phyloP scores from a whole-genome alignment of 2,329 filamentous ascomycete species.

The Calonectria pauciramosa region DNA sequence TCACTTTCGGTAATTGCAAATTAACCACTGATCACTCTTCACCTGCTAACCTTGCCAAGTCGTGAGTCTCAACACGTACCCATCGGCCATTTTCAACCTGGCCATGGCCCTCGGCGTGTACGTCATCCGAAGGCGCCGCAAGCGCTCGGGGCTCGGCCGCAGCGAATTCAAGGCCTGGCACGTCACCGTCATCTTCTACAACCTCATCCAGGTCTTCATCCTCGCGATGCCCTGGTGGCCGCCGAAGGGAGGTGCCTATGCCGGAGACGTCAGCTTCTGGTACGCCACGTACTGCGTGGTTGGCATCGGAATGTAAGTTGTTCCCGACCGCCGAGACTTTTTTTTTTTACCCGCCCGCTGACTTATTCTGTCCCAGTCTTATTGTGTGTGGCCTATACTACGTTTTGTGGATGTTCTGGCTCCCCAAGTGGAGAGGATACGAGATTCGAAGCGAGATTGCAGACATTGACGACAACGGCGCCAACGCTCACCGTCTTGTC shows the following conservation, averaged over 20 bases:
- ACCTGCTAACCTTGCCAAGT: constrained; percentile 53
- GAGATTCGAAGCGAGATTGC: constrained; percentile 68
- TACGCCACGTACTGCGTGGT: constrained; percentile 79
- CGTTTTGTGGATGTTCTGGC: constrained; percentile 67
- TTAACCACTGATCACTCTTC: background rate
- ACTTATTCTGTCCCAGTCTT: constrained; percentile 55
- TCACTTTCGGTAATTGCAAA: constrained; percentile 65
- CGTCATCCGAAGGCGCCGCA: constrained; percentile 69
- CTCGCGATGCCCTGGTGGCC: constrained; percentile 81
- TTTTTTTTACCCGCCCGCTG: background rate
- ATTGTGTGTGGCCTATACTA: constrained; percentile 71
- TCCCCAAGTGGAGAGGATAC: constrained; percentile 68
- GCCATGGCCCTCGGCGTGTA: constrained; percentile 70
- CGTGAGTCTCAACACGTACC: constrained; percentile 71
- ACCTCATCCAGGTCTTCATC: constrained; percentile 71
- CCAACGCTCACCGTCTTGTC: constrained; percentile 62
- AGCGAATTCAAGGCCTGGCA: constrained; percentile 73
- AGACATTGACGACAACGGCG: constrained; percentile 53
- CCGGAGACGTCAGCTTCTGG: constrained; percentile 79
- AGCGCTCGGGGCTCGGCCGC: constrained; percentile 60
- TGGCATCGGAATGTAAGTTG: constrained; percentile 73
- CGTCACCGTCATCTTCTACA: constrained; percentile 69
- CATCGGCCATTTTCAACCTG: constrained; percentile 69
- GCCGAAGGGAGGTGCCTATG: constrained; percentile 69
- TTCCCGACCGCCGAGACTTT: too few species aligned